Percentiles rank a stretch among this genome's conserved stretches.
phyloP scores from a whole-genome alignment of 352 stramenopile genomes.

The Pythium biforme region DNA sequence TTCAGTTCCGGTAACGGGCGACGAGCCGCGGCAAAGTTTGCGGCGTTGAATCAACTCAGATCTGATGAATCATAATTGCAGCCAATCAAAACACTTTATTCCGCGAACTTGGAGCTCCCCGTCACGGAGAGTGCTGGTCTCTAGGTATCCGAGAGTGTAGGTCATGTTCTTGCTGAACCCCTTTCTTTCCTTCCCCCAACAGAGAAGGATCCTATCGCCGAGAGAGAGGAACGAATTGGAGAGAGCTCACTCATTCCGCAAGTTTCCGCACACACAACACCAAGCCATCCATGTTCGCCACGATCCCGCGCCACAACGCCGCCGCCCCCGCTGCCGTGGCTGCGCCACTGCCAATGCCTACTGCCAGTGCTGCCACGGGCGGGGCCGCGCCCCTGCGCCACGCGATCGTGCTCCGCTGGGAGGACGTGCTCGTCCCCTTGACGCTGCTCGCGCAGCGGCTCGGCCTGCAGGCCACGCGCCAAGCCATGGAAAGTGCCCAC shows the following conservation, averaged over 20 bases:
- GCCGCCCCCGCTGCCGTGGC: background rate
- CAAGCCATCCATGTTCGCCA: slow-evolving; percentile 16
- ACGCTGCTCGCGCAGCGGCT: slow-evolving; percentile 39
- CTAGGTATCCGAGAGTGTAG: slow-evolving; percentile 15
- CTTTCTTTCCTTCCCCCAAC: slow-evolving; percentile 1
- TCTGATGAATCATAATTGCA: background rate
- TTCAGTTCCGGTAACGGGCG: no score
- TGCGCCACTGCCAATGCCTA: background rate
- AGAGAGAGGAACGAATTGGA: background rate
- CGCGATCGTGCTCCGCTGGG: slow-evolving; percentile 53
- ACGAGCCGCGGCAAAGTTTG: no score
- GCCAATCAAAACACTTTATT: slow-evolving; percentile 13
- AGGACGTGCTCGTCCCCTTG: slow-evolving; percentile 55
- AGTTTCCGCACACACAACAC: background rate
- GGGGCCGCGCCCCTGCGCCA: slow-evolving; percentile 18
- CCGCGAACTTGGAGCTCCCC: background rate
- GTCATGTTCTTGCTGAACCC: slow-evolving; percentile 21
- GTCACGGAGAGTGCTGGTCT: slow-evolving; percentile 20
- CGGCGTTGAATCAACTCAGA: no score
- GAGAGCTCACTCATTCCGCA: slow-evolving; percentile 21
- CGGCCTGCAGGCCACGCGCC: slow-evolving; percentile 38
- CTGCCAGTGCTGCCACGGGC: no score
- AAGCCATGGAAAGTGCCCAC: slow-evolving; percentile 34
- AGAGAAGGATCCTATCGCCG: no score
- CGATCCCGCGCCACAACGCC: slow-evolving; percentile 18